phyloP scores from a whole-genome alignment of 73 alveolate genomes.

The Tetrahymena elliotti region DNA sequence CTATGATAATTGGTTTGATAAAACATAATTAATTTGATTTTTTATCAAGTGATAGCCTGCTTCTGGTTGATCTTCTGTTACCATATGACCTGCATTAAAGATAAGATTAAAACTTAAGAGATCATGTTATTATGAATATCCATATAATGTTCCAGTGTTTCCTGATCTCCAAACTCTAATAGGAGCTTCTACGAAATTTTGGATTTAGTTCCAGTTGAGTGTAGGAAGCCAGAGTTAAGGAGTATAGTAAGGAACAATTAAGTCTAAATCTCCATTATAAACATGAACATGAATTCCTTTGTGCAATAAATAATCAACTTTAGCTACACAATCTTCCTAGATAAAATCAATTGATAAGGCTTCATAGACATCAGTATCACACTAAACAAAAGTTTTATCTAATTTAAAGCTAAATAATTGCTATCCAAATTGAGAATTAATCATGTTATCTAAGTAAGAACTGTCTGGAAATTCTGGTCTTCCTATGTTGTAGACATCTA shows the following conservation, averaged over 20 bases:
- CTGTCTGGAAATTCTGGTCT: not conserved
- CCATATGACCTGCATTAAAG: constrained; percentile 34
- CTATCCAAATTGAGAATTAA: not conserved
- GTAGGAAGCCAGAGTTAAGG: constrained; percentile 9
- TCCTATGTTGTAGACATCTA: constrained; percentile 10
- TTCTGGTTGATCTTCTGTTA: constrained; percentile 34
- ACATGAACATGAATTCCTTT: not conserved
- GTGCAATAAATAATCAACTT: constrained; percentile 7
- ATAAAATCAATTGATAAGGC: constrained; percentile 13
- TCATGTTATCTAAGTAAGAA: not conserved
- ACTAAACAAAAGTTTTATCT: not conserved
- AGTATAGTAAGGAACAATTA: constrained; percentile 7
- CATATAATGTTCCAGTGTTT: not conserved
- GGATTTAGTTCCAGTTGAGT: not conserved
- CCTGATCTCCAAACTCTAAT: not conserved
- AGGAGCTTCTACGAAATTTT: not conserved
- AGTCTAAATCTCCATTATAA: constrained; percentile 27
- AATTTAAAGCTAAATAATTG: not conserved
- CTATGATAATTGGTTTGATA: not conserved
- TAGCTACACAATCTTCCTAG: constrained; percentile 12
- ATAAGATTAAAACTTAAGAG: not conserved
- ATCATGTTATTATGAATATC: constrained; percentile 9
- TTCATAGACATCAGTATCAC: constrained; percentile 2
- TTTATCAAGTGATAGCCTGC: constrained; percentile 10
- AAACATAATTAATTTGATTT: not conserved